Conservation (phyloP, 2,329 filamentous ascomycete species). For the Cladosporium velox region DNA sequence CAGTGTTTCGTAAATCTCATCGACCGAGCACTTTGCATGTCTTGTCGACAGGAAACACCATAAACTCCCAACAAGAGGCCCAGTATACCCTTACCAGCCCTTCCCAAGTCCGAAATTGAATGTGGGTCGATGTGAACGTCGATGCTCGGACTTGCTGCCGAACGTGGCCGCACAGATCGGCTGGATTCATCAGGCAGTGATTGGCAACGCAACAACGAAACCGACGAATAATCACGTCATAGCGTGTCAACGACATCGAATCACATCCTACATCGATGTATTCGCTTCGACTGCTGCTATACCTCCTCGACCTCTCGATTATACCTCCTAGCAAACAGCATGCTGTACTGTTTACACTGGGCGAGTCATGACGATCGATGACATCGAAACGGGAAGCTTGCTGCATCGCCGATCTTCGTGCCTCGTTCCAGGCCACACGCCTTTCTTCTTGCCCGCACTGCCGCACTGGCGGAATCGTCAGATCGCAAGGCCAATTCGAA, state of each 20-base stretch:
- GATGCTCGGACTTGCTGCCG: conserved; percentile 1
- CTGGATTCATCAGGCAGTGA: not conserved
- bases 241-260: not conserved
- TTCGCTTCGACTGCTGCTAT: not conserved
- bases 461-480: conserved; percentile 10
- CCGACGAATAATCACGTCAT: not conserved
- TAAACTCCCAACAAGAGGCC: not conserved
- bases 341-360: not conserved
- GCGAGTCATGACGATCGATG: conserved; percentile 1
- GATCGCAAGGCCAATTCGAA: conserved; percentile 7
- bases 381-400: conserved; percentile 7
- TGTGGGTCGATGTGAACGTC: not conserved
- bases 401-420: conserved; percentile 12
- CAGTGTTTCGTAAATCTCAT: not conserved
- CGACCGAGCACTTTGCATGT: not conserved
- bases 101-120: not conserved
- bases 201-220: not conserved
- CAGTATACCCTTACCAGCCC: not conserved
- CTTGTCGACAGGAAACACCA: not conserved
- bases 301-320: not conserved
- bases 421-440: not conserved
- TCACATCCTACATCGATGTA: not conserved
- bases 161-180: conserved; percentile 13
- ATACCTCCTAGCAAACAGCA: not conserved
- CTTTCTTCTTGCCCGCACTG: conserved; percentile 5